Conservation (phyloP, 805 yeast genomes). For the Scheffersomyces amazonensis region DNA sequence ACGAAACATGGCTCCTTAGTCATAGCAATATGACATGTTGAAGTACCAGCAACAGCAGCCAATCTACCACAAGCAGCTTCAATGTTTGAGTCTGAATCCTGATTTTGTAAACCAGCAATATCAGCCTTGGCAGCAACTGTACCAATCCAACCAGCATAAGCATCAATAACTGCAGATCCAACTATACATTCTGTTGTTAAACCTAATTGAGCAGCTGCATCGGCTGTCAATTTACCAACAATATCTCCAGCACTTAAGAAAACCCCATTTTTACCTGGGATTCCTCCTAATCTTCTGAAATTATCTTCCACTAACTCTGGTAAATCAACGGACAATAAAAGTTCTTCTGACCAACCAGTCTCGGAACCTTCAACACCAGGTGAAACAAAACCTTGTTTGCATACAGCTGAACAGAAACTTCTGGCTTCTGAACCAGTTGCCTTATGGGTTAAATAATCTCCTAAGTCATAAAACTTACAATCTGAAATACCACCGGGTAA, state of each 20-base stretch:
- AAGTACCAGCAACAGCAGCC: constrained; percentile 98
- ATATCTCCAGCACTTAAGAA: constrained; percentile 87
- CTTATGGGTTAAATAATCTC: constrained; percentile 87
- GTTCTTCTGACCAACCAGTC: constrained; percentile 88
- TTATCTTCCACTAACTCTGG: constrained; percentile 75
- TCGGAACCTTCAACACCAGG: constrained; percentile 82
- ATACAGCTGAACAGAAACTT: constrained; percentile 85
- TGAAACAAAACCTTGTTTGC: constrained; percentile 95
- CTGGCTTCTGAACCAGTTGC: constrained; percentile 88
- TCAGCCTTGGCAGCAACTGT: constrained; percentile 91
- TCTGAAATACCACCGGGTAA: constrained; percentile 56
- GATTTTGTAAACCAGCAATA: constrained; percentile 49
- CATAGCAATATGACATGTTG: constrained; percentile 93
- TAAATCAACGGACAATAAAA: constrained; percentile 64
- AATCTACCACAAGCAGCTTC: constrained; percentile 74
- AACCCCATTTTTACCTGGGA: constrained; percentile 66
- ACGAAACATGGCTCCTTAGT: constrained; percentile 84
- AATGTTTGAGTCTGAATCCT: constrained; percentile 46
- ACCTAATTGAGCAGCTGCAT: constrained; percentile 81
- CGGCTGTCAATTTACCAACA: constrained; percentile 66
- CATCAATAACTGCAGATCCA: constrained; percentile 96
- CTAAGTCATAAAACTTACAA: constrained; percentile 87
- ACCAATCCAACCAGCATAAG: constrained; percentile 98
- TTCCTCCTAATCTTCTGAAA: constrained; percentile 81
- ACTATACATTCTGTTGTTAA: constrained; percentile 76